These are phyloP conservation scores for Neoboletus brunneissimus DNA, from an alignment of 768 basidiomycete species.

Conservation along the genomic window DNA sequence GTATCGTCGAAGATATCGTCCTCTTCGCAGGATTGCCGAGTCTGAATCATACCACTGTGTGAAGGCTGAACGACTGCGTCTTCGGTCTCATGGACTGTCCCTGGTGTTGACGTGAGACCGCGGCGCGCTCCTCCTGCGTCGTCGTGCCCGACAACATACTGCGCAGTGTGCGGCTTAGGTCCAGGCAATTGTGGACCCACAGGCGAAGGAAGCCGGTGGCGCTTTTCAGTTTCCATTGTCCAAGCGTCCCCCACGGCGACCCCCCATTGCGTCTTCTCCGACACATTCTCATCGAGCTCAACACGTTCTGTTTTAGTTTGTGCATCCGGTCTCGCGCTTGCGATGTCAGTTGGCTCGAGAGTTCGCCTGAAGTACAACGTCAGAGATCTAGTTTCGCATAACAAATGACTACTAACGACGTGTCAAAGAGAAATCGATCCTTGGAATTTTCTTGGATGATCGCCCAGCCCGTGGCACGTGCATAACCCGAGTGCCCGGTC, in stretches of 20 bases:
- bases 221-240: background rate
- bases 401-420: slow-evolving; percentile 5
- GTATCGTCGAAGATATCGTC: background rate
- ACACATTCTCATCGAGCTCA: background rate
- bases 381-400: background rate
- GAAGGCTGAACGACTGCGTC: background rate
- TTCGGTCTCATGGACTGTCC: background rate
- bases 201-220: background rate
- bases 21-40: background rate
- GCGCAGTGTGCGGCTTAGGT: background rate
- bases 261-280: background rate
- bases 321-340: too few relatives aligned
- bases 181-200: background rate
- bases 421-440: background rate
- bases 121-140: background rate
- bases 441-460: background rate
- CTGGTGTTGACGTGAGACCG: background rate
- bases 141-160: background rate
- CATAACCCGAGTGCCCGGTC: background rate
- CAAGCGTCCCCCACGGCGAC: background rate
- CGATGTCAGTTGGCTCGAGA: background rate
- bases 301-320: background rate
- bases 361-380: slow-evolving; percentile 5
- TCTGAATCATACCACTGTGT: background rate
- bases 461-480: background rate